Conservation (phyloP, 768 basidiomycete genomes). For the Podaxis sp. region DNA sequence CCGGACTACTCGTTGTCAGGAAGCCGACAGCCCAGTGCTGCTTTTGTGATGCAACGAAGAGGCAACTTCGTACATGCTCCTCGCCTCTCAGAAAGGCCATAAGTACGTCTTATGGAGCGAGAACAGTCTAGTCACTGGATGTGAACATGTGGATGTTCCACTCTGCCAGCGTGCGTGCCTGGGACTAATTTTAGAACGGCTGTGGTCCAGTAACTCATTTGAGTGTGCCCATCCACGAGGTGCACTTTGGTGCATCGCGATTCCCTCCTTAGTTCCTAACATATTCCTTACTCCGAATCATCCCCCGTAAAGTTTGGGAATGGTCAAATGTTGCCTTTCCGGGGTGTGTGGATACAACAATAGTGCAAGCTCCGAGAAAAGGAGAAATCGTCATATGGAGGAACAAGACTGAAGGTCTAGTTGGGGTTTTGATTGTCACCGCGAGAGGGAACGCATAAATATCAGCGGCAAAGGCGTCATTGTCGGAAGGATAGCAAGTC, state of each 20-base stretch:
- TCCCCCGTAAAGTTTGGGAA: too few relatives aligned
- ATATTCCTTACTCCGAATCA: background rate
- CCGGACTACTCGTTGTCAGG: background rate
- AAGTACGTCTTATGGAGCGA: background rate
- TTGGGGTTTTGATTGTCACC: background rate
- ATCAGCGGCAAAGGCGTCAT: background rate
- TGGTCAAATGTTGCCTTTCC: too few relatives aligned
- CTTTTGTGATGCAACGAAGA: background rate
- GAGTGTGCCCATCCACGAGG: background rate
- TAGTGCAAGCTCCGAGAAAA: too few relatives aligned
- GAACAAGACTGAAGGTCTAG: too few relatives aligned
- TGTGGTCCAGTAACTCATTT: background rate
- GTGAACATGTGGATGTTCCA: constrained; percentile 2
- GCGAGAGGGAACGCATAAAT: background rate
- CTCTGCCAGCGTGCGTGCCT: background rate
- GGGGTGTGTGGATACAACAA: too few relatives aligned
- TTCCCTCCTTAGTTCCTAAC: background rate
- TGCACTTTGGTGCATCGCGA: background rate
- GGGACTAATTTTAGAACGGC: background rate
- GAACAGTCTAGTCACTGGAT: background rate
- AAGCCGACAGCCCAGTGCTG: background rate
- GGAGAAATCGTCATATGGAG: too few relatives aligned
- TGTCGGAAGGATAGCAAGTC: background rate
- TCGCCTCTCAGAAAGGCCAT: background rate
- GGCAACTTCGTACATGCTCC: background rate